Conservation (phyloP, 164 flowering plant genomes). For the Chloranthus sessilifolius region DNA sequence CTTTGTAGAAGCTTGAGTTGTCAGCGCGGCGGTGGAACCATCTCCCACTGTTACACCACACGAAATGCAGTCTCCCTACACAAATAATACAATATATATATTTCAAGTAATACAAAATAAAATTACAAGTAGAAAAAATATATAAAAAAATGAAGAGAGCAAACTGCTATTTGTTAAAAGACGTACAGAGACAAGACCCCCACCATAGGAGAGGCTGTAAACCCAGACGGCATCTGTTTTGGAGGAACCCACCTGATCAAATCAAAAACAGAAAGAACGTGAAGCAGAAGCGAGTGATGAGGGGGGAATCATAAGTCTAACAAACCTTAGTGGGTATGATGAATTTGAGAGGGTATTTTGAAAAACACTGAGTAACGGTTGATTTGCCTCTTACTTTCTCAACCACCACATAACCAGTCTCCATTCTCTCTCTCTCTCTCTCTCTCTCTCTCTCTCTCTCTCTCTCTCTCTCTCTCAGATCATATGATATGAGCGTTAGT, state of each 20-base stretch:
- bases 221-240: constrained; percentile 83
- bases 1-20: constrained; percentile 97
- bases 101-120: neutral
- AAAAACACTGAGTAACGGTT: constrained; percentile 67
- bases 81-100: constrained; percentile 7
- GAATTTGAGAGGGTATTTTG: constrained; percentile 89
- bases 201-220: constrained; percentile 88
- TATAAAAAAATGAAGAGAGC: neutral
- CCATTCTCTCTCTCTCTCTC: constrained; percentile 21
- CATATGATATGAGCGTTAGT: too few species aligned
- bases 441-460: constrained; percentile 9
- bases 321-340: constrained; percentile 76
- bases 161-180: neutral
- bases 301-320: too few species aligned
- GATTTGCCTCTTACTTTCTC: constrained; percentile 70
- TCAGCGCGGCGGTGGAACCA: constrained; percentile 66
- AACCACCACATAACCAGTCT: constrained; percentile 56
- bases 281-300: neutral
- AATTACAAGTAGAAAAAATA: neutral
- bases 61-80: constrained; percentile 69
- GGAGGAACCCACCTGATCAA: constrained; percentile 57
- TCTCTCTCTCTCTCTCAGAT: too few species aligned
- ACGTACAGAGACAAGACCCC: constrained; percentile 92
- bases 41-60: constrained; percentile 59
- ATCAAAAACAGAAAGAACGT: neutral